phyloP scores from a whole-genome alignment of 192 early-diverging fungal genomes.

The Gorgonomyces haynaldii region DNA sequence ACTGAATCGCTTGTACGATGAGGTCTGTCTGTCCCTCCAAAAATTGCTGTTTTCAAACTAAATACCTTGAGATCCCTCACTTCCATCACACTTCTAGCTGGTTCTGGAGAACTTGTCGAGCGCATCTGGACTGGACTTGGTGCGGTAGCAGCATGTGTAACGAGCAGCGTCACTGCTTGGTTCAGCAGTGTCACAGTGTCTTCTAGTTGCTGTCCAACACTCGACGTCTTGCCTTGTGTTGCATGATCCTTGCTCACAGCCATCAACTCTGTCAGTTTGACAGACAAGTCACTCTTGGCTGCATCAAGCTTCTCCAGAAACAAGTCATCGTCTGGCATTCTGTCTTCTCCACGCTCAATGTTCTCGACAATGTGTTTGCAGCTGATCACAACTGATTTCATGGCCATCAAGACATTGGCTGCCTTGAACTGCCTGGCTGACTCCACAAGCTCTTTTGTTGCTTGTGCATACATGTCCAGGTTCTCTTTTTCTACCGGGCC shows the following conservation, averaged over 20 bases:
- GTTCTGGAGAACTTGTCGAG: neutral
- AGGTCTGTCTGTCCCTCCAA: conserved; percentile 59
- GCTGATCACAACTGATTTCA: conserved; percentile 69
- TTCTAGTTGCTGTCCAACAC: conserved; percentile 46
- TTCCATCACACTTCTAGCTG: conserved; percentile 3
- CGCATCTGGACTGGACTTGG: neutral
- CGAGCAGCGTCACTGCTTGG: conserved; percentile 57
- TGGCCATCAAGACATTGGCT: conserved; percentile 68
- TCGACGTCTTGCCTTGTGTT: conserved; percentile 36
- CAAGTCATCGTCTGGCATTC: no score
- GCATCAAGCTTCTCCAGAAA: conserved; percentile 18
- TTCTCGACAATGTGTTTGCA: conserved; percentile 80
- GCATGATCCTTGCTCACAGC: no score
- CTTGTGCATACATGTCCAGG: conserved; percentile 64
- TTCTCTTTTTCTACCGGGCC: conserved; percentile 61
- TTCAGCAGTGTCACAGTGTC: conserved; percentile 53
- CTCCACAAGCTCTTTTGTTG: conserved; percentile 69
- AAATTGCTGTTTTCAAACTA: conserved; percentile 33
- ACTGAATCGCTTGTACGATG: conserved; percentile 71
- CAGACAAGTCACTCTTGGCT: conserved; percentile 29
- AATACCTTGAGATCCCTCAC: conserved; percentile 38
- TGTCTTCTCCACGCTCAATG: conserved; percentile 54
- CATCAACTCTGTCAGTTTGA: no score
- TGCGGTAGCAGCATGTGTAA: conserved; percentile 64
- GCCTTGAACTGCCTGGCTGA: conserved; percentile 56